Evolutionary conservation across 345 rosid species (phyloP).

Genomic region (Murraya paniculata): DNA sequence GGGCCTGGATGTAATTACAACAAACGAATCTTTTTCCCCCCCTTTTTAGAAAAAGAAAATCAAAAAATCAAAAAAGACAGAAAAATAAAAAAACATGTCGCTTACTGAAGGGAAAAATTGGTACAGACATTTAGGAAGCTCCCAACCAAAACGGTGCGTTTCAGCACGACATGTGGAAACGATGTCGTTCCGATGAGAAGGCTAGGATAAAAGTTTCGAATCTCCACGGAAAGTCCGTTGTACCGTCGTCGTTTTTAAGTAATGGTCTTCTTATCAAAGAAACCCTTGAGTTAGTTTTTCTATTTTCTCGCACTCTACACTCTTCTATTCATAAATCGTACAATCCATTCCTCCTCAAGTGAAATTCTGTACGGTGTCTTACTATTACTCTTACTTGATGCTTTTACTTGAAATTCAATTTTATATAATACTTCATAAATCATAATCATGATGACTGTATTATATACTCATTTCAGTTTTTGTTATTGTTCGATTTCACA

Average conservation of each 20-base stretch:
- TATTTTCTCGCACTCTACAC: background rate
- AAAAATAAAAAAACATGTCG: too few species aligned
- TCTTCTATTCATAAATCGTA: background rate
- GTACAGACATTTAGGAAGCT: too few species aligned
- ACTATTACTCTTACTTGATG: background rate
- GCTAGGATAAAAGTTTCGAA: background rate
- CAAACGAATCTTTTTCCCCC: too few species aligned
- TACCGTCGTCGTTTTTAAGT: background rate
- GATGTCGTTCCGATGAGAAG: background rate
- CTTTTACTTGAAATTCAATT: background rate
- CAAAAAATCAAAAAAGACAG: too few species aligned
- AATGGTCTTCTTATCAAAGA: background rate
- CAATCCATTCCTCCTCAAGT: background rate
- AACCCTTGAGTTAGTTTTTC: background rate
- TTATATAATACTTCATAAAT: background rate
- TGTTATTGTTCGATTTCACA: constrained; percentile 24
- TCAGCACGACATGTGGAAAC: background rate
- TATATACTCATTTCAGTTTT: constrained; percentile 14
- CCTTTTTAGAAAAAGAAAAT: too few species aligned
- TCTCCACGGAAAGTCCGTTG: background rate
- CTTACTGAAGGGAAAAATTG: too few species aligned
- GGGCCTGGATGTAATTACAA: too few species aligned
- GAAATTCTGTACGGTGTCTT: constrained; percentile 8
- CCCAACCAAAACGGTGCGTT: too few species aligned
- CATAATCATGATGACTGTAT: background rate